Conservation (phyloP, 306 rosid species). For the Quercus gilva region DNA sequence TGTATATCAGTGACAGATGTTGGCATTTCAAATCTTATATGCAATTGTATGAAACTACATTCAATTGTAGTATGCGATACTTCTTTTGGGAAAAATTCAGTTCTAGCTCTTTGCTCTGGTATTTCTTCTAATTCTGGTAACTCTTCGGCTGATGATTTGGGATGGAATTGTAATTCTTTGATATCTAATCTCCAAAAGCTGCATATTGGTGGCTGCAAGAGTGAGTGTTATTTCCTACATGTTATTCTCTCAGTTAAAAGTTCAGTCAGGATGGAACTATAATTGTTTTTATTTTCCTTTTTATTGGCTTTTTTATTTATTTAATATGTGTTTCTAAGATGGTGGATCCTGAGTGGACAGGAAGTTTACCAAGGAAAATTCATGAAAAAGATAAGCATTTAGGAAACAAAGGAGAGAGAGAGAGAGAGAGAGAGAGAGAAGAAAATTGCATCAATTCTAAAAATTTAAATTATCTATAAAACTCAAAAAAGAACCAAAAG, state of each 20-base stretch:
- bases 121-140: conserved; percentile 31
- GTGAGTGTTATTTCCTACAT: conserved; percentile 38
- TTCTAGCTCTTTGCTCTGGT: conserved; percentile 58
- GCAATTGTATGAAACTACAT: conserved; percentile 42
- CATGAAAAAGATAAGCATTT: no score
- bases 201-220: conserved; percentile 75
- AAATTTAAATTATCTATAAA: not conserved
- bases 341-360: not conserved
- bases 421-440: not conserved
- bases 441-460: not conserved
- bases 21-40: conserved; percentile 60
- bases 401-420: no score
- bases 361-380: not conserved
- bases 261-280: conserved; percentile 10
- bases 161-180: conserved; percentile 33
- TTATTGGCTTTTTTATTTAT: not conserved
- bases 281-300: not conserved
- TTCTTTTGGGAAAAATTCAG: conserved; percentile 66
- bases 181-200: conserved; percentile 58
- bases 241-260: conserved; percentile 15
- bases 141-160: conserved; percentile 28
- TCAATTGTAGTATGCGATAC: conserved; percentile 66
- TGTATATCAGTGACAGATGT: conserved; percentile 66
- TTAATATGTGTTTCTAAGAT: not conserved
- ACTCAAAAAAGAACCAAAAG: not conserved